phyloP scores from a whole-genome alignment of 2,329 filamentous ascomycete genomes.

The Alternaria sp. region DNA sequence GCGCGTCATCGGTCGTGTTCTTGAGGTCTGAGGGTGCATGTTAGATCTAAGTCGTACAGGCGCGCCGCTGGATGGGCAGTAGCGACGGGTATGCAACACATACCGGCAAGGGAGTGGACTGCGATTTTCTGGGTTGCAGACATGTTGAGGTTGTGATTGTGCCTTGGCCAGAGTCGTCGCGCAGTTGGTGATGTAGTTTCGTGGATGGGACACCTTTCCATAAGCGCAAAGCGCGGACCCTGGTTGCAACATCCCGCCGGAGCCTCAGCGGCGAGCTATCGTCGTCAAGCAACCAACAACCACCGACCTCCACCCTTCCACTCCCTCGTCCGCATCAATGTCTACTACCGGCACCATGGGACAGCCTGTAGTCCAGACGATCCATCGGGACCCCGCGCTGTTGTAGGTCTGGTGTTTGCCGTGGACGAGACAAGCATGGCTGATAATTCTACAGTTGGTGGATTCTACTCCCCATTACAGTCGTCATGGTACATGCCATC shows the following conservation, averaged over 20 bases:
- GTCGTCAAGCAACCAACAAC: conserved; percentile 28
- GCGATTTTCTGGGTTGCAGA: conserved; percentile 63
- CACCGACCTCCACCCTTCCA: conserved; percentile 20
- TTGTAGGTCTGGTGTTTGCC: conserved; percentile 72
- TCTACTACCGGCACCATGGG: conserved; percentile 69
- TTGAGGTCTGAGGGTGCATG: conserved; percentile 77
- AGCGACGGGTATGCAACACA: not conserved
- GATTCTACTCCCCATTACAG: conserved; percentile 96
- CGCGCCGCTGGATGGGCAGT: conserved; percentile 13
- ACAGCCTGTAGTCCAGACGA: conserved; percentile 87
- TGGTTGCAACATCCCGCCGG: conserved; percentile 36
- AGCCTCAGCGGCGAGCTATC: conserved; percentile 36
- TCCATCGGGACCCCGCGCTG: conserved; percentile 96
- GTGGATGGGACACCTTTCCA: conserved; percentile 51
- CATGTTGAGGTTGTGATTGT: conserved; percentile 32
- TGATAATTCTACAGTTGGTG: conserved; percentile 76
- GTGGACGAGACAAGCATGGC: conserved; percentile 15
- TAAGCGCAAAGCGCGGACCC: conserved; percentile 43
- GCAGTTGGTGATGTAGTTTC: conserved; percentile 17
- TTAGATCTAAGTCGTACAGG: conserved; percentile 19
- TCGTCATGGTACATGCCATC: conserved; percentile 79
- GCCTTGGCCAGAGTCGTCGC: conserved; percentile 1
- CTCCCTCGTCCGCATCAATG: conserved; percentile 23
- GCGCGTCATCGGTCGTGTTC: conserved; percentile 93
- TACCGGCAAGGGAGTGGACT: conserved; percentile 74